Conservation (phyloP, 768 basidiomycete genomes). For the Ephemerocybe angulata region DNA sequence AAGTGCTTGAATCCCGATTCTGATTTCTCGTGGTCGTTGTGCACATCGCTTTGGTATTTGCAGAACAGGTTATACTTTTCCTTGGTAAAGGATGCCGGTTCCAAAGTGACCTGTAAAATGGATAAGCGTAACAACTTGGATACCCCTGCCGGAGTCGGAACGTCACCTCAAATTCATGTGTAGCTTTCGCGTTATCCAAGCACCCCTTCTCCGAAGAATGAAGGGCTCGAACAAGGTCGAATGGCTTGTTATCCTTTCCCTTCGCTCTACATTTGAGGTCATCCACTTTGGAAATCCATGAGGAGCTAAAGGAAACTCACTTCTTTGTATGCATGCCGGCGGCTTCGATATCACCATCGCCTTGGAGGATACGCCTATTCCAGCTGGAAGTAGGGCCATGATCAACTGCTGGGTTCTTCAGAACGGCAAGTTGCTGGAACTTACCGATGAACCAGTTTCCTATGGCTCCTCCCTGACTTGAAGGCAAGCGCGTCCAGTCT, state of each 20-base stretch:
- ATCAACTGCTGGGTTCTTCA: not conserved
- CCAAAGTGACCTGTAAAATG: constrained; percentile 58
- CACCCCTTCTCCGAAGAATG: constrained; percentile 54
- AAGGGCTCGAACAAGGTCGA: constrained; percentile 47
- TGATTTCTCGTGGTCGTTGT: constrained; percentile 65
- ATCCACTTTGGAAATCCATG: too few relatives aligned
- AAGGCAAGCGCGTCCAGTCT: constrained; percentile 69
- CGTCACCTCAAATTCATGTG: constrained; percentile 61
- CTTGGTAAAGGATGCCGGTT: constrained; percentile 67
- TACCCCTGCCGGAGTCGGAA: not conserved
- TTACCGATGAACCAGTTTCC: constrained; percentile 71
- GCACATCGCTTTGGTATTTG: constrained; percentile 76
- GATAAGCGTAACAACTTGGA: not conserved
- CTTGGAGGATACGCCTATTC: constrained; percentile 62
- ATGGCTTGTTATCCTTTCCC: constrained; percentile 20
- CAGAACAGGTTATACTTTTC: constrained; percentile 81
- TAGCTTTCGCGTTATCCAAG: constrained; percentile 23
- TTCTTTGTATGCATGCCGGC: constrained; percentile 23
- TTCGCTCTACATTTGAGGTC: constrained; percentile 9
- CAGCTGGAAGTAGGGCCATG: constrained; percentile 42
- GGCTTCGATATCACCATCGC: constrained; percentile 29
- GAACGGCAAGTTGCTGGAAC: constrained; percentile 13
- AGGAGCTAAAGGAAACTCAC: constrained; percentile 8
- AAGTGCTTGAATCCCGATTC: too few relatives aligned
- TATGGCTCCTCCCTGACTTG: constrained; percentile 67